Base-by-base conservation (phyloP, 2,329 filamentous ascomycete genomes). In the Rhinocladiella similis region DNA sequence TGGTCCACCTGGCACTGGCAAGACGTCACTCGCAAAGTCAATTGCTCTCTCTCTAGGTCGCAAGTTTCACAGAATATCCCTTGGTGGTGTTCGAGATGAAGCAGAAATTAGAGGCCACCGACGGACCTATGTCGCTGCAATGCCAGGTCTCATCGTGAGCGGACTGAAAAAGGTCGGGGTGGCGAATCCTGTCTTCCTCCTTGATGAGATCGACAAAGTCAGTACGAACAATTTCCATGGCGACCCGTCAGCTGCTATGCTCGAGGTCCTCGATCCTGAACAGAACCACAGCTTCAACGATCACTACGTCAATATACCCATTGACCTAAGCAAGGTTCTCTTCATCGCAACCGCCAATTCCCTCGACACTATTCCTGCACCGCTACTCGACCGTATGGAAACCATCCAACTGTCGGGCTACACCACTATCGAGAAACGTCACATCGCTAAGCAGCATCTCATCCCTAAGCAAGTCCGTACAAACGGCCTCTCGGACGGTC, bases 151-250 rank as follows among this genome's bases (percentile, higher is more conserved):
- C 53, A 89, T 99, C 57, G 92, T 97, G 27, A 92, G 91, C 70
- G 94, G 93, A 0, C 72, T 99, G 53, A 92, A 94, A 76, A 99
- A 97, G 76, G 93, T 95, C 29, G 93, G 92, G 46, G 93, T 97
- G 18, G 85, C 91, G 2, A 99, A 99, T 69, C 94, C 94, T 0
- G 93, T 99, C 54, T 90, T 99, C 75, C 77, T 99, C 45, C 85
- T 99, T 12, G 94, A 99, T 69, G 94, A 99, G 76, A 97, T 99
- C 65, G 94, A 99, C 79, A 99, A 99, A 80, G 83, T 99, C 60
- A 91, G 92, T 61, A 86, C 87, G 57, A 86, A 90, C 35, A 97
- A 93, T 71, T 89, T 94, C 72, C 92, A 99, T 65, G 94, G 94
- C 39, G 94, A 99, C 68, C 94, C 94, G 3, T 95, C 91, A 18